Evolutionary conservation across 2,329 filamentous ascomycete species (phyloP).

Genomic region (Venturia carpophila): DNA sequence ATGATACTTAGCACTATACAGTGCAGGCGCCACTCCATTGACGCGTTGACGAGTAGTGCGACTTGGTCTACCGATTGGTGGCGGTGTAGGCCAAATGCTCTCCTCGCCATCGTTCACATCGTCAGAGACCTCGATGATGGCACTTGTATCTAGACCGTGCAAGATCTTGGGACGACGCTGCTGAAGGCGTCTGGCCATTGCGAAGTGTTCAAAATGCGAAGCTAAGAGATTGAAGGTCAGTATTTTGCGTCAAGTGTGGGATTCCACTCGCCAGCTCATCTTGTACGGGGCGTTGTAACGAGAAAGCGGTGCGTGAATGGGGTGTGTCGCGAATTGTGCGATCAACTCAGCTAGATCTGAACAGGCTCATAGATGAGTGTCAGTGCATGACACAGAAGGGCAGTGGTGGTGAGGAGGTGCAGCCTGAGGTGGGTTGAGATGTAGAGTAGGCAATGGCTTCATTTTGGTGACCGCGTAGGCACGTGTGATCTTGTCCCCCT

Average conservation of each 20-base stretch:
- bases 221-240: background rate
- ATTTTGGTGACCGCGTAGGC: too few relatives aligned
- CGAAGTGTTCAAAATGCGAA: background rate
- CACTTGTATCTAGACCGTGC: slow-evolving; percentile 5
- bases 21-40: background rate
- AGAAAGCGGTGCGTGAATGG: background rate
- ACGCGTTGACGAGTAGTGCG: slow-evolving; percentile 3
- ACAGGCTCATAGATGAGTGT: background rate
- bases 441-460: too few relatives aligned
- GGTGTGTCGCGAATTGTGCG: background rate
- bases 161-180: background rate
- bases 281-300: background rate
- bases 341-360: background rate
- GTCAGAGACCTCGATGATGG: background rate
- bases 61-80: background rate
- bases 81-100: background rate
- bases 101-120: background rate
- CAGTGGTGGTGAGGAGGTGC: background rate
- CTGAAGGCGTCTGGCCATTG: background rate
- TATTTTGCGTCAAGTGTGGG: background rate
- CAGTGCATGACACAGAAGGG: too few relatives aligned
- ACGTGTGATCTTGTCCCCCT: too few relatives aligned
- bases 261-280: background rate
- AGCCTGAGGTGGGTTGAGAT: too few relatives aligned
- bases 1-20: slow-evolving; percentile 9